These are phyloP conservation scores for Scytalidium sp. DNA, from an alignment of 2,329 filamentous ascomycete genomes.

Conservation along the genomic window DNA sequence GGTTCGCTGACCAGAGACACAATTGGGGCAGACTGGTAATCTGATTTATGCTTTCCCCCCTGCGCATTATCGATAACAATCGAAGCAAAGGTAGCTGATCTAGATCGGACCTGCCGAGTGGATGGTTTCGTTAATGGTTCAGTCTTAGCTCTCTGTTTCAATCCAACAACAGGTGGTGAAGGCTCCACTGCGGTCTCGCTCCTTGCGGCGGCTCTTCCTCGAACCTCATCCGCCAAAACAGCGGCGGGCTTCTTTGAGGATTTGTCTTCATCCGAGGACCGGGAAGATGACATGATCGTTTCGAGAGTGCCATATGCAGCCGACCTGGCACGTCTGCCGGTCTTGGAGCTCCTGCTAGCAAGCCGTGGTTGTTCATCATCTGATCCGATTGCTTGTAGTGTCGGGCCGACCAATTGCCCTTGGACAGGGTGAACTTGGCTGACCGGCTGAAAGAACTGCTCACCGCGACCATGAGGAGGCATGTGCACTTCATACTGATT, in stretches of 20 bases:
- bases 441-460: slow-evolving; percentile 37
- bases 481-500: slow-evolving; percentile 67
- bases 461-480: slow-evolving; percentile 57
- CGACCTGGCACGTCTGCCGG: slow-evolving; percentile 23
- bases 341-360: slow-evolving; percentile 17
- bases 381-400: slow-evolving; percentile 53
- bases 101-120: slow-evolving; percentile 28
- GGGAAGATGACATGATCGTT: slow-evolving; percentile 64
- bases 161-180: slow-evolving; percentile 5
- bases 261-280: slow-evolving; percentile 61
- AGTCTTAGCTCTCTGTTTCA: neutral
- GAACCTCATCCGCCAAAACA: slow-evolving; percentile 53
- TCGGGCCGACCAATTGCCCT: slow-evolving; percentile 43
- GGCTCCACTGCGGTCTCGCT: slow-evolving; percentile 7
- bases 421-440: slow-evolving; percentile 17
- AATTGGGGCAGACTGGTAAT: slow-evolving; percentile 32
- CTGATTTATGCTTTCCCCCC: slow-evolving; percentile 25
- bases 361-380: slow-evolving; percentile 48
- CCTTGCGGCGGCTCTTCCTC: slow-evolving; percentile 38
- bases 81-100: slow-evolving; percentile 41
- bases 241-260: slow-evolving; percentile 54
- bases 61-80: slow-evolving; percentile 39
- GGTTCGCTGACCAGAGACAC: slow-evolving; percentile 51
- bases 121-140: slow-evolving; percentile 14
- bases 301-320: slow-evolving; percentile 59